phyloP scores from a whole-genome alignment of 2,329 filamentous ascomycete species.

The Sporothrix brunneoviolacea region DNA sequence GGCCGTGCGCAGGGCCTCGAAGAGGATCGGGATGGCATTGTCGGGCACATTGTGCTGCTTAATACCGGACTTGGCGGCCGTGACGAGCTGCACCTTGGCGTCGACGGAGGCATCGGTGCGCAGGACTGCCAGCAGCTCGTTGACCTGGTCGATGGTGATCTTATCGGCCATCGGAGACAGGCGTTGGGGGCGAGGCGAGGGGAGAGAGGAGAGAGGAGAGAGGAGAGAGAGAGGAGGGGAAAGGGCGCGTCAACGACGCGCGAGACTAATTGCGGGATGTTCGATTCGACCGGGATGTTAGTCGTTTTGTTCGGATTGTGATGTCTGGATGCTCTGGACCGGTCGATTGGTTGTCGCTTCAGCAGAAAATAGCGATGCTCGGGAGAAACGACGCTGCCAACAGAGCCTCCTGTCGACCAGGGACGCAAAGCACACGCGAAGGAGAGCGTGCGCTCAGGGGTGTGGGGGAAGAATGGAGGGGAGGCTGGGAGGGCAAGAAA shows the following conservation, averaged over 20 bases:
- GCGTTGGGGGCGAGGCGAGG: background rate
- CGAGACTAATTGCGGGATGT: background rate
- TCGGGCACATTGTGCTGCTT: conserved; percentile 90
- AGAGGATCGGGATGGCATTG: conserved; percentile 60
- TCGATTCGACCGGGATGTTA: background rate
- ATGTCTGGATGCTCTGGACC: background rate
- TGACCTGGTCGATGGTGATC: conserved; percentile 33
- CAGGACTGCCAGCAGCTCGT: conserved; percentile 33
- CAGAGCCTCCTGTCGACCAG: no score
- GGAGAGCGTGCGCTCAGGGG: background rate
- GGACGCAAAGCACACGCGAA: conserved; percentile 3
- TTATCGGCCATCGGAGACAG: conserved; percentile 33
- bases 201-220: background rate
- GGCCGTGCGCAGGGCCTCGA: conserved; percentile 73
- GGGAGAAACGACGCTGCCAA: no score
- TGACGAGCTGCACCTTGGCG: conserved; percentile 58
- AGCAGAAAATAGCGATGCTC: no score
- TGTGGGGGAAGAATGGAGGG: conserved; percentile 1
- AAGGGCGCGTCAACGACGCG: background rate
- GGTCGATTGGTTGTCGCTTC: background rate
- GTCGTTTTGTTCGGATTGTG: background rate
- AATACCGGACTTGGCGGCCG: conserved; percentile 75
- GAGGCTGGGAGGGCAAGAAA: no score
- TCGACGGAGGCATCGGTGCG: conserved; percentile 54
- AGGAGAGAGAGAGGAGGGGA: background rate